Base-by-base conservation (phyloP, 2,329 filamentous ascomycete genomes). In the Corinectria fuckeliana region DNA sequence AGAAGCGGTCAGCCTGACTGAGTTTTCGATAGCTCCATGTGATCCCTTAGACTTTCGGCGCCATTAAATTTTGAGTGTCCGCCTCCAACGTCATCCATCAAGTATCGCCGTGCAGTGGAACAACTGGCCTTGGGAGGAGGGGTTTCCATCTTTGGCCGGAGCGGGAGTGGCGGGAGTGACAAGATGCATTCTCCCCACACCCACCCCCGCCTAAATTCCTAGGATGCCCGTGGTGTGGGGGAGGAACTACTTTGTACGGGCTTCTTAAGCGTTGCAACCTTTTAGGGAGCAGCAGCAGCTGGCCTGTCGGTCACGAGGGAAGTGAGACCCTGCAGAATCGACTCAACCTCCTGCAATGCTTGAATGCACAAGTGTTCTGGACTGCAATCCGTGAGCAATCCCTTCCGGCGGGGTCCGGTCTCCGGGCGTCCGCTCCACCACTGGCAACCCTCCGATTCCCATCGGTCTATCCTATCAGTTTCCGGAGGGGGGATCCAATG, bases 141-240 rank as follows among this genome's bases (percentile, higher is more conserved):
- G n/a, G n/a, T n/a, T n/a, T n/a, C 25, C 18, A 7, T 26, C 26
- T 45, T 23, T 13, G 20, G 16, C 49, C 42, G 36, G 11, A 34
- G 45, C 56, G 56, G 56, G 56, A 58, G 47, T 54, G 44, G 50
- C 56, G 44, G 44, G 51, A 38, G 26, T 20, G 36, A 30, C 44
- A 44, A 48, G 48, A 41, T 32, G 26, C 26, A 32, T 13, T 14
- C 28, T 30, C 28, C 18, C 36, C 50, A 47, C 50, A 47, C 49
- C 38, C n/a, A 28, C 38, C 21, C n/a, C 34, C 14, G 34, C 49
- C 36, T 42, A 4, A 25, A 41, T 45, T n/a, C n/a, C n/a, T n/a
- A n/a, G n/a, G n/a, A n/a, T 42, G 49, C 16, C 20, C 13, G 34
- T 36, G 26, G 36, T 44, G 54, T 28, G 54, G 54, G 30, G 48